Evolutionary conservation across 495 filamentous ascomycete genomes (phyloP).

Genomic region (Xylaria venustula): DNA sequence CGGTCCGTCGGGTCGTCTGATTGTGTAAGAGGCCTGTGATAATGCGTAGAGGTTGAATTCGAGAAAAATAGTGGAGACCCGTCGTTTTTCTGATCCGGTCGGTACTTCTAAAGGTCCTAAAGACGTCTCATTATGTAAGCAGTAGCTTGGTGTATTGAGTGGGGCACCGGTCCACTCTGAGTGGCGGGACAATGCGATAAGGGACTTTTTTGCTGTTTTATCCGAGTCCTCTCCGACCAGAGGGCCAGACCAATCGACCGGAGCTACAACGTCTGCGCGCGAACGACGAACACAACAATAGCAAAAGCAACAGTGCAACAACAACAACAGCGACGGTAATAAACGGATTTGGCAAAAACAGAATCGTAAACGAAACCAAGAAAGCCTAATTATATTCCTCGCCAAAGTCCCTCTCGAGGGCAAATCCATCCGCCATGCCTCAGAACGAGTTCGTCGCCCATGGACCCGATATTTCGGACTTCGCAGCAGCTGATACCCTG

Average conservation of each 20-base stretch:
- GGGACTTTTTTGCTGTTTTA: constrained; percentile 10
- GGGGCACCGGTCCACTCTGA: neutral
- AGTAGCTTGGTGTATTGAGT: too few relatives aligned
- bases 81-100: constrained; percentile 2
- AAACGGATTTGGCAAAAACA: too few relatives aligned
- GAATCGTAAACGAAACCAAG: neutral
- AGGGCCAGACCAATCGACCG: neutral
- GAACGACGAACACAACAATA: neutral
- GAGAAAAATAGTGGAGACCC: constrained; percentile 27
- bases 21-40: too few relatives aligned
- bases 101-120: too few relatives aligned
- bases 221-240: neutral
- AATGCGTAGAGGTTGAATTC: too few relatives aligned
- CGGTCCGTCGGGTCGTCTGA: neutral
- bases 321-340: neutral
- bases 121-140: too few relatives aligned
- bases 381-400: neutral
- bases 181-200: constrained; percentile 8
- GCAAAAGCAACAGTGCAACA: neutral
- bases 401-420: constrained; percentile 20
- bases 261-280: neutral
- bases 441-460: constrained; percentile 63
- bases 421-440: constrained; percentile 47
- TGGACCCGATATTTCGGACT: neutral
- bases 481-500: neutral